Evolutionary conservation across 164 flowering plant genomes (phyloP).

Genomic region (Nymphaea colorata): DNA sequence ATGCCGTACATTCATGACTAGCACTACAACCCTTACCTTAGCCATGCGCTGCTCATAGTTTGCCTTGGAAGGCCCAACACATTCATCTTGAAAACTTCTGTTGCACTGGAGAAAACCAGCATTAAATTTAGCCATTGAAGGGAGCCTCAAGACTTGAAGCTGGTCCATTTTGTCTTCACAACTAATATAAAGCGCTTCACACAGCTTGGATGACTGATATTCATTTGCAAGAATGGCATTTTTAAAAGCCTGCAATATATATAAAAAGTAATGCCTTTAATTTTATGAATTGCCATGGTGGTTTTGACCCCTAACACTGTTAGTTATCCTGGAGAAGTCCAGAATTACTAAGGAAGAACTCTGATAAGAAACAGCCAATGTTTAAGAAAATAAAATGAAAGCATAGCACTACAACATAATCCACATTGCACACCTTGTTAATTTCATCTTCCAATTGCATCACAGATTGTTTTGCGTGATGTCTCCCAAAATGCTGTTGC

Average conservation of each 20-base stretch:
- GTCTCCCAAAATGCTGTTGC: conserved; percentile 87
- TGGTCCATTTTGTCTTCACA: conserved; percentile 98
- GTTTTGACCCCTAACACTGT: no score
- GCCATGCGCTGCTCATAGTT: conserved; percentile 73
- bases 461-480: conserved; percentile 81
- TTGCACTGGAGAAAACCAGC: conserved; percentile 94
- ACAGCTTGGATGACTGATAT: conserved; percentile 83
- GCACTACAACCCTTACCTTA: conserved; percentile 46
- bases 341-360: no score
- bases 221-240: conserved; percentile 66
- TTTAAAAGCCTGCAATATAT: conserved; percentile 41
- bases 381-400: no score
- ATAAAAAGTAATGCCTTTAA: no score
- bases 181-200: conserved; percentile 63
- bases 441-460: conserved; percentile 60
- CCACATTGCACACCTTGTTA: conserved; percentile 33
- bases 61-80: conserved; percentile 88
- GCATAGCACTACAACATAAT: neutral
- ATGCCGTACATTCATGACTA: neutral
- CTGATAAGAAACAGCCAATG: no score
- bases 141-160: conserved; percentile 91
- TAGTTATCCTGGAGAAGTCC: no score
- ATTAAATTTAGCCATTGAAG: conserved; percentile 97
- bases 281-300: no score
- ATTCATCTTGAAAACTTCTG: conserved; percentile 76